Percentiles rank a stretch among this genome's conserved stretches.
These are phyloP conservation scores for Lodderomyces margitis DNA, from an alignment of 1,139 yeast species.

Conservation along the genomic window DNA sequence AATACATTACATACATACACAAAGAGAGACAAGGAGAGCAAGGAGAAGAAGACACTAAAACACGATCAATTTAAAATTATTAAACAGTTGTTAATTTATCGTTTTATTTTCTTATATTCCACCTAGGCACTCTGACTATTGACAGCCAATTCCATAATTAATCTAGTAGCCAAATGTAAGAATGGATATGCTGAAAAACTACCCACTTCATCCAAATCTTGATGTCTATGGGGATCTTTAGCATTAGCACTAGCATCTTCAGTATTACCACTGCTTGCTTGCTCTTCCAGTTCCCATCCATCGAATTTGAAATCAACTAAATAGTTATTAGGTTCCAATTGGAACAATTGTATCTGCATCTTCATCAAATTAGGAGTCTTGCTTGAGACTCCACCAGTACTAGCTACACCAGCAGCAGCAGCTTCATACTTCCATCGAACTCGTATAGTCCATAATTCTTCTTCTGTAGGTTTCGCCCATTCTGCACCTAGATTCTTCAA, in stretches of 20 bases:
- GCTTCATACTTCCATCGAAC: slow-evolving; percentile 89
- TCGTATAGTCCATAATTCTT: slow-evolving; percentile 93
- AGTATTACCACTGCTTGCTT: slow-evolving; percentile 5
- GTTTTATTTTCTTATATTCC: background rate
- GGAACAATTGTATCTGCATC: slow-evolving; percentile 96
- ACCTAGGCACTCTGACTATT: slow-evolving; percentile 42
- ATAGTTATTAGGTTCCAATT: slow-evolving; percentile 92
- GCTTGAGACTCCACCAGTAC: slow-evolving; percentile 26
- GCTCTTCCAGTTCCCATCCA: slow-evolving; percentile 68
- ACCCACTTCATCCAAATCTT: slow-evolving; percentile 67
- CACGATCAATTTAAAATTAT: background rate
- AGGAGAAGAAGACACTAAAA: background rate
- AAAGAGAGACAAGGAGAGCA: no score
- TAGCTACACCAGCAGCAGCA: background rate
- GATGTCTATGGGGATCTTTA: slow-evolving; percentile 14
- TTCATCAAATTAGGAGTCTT: slow-evolving; percentile 61
- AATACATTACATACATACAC: no score
- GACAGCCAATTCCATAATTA: slow-evolving; percentile 96
- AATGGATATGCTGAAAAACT: slow-evolving; percentile 95
- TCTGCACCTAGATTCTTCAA: slow-evolving; percentile 92
- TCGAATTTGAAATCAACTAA: slow-evolving; percentile 96
- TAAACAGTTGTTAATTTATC: no score
- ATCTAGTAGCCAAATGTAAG: slow-evolving; percentile 83
- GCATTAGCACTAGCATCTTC: background rate
- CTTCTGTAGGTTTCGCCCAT: slow-evolving; percentile 93